Evolutionary conservation across 2,329 filamentous ascomycete genomes (phyloP), one percentile per base, ranked within the genome.

Genomic region (Epichloe baconii): DNA sequence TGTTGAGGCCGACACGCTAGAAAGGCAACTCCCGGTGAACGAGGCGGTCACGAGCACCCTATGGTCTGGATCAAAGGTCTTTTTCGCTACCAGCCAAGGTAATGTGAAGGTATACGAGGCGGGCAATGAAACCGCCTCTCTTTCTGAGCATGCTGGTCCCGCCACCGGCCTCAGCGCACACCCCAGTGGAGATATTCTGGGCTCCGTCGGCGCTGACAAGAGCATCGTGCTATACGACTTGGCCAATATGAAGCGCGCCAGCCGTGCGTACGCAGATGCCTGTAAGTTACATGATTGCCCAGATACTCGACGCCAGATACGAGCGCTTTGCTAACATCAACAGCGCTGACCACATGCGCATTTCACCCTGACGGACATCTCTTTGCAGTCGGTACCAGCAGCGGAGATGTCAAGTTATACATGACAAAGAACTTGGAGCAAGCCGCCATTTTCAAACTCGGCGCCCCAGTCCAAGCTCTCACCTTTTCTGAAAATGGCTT

Each of bases 281-380:
- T 79, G 88, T 93, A 79, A 69, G 84, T 76, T 26, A 41, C 8
- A n/a, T 5, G 34, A 34, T 19, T 34, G 15, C 2, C 17, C 3
- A 38, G 42, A 11, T 10, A 10, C 6, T 14, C n/a, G 46, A 55
- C 38, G 19, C 10, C 3, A 40, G 53, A 17, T 19, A 10, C 37
- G 17, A 14, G 37, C 14, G 8, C 15, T 41, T 45, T 48, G 41
- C 55, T 58, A 38, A 57, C 44, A 36, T 8, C 5, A 54, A 48
- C 64, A 86, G 87, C 83, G 54, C 73, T 95, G 44, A 86, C 85
- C 1, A 79, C 83, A 48, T 86, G 83, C 56, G 80, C 85, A 36
- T 97, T 98, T 76, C 93, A 98, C 65, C 93, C 94, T 6, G 93
- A 98, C 63, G 93, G 93, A n/a, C 88, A 96, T 64, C 77, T 98